These are phyloP conservation scores for Drosera spatulata DNA, from an alignment of 179 eudicot species.

Conservation along the genomic window DNA sequence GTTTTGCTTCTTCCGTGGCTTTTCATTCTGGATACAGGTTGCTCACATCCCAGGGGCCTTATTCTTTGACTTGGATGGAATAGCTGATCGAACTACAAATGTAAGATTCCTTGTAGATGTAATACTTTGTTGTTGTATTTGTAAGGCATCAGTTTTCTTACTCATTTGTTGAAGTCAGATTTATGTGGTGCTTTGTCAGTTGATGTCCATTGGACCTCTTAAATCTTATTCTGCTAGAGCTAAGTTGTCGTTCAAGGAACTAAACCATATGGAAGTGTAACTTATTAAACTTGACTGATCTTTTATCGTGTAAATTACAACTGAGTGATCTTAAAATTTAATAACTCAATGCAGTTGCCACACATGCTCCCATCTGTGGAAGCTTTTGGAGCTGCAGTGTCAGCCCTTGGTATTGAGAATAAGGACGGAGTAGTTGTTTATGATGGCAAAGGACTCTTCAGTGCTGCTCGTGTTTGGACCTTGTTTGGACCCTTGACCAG, in stretches of 20 bases:
- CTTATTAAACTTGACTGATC: not conserved
- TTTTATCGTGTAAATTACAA: not conserved
- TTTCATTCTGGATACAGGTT: slow-evolving; percentile 33
- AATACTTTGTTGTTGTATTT: not conserved
- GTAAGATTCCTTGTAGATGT: slow-evolving; percentile 36
- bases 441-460: slow-evolving; percentile 94
- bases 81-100: slow-evolving; percentile 64
- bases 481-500: too few relatives aligned
- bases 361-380: slow-evolving; percentile 97
- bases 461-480: slow-evolving; percentile 93
- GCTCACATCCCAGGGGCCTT: slow-evolving; percentile 96
- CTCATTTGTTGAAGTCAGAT: not conserved
- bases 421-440: slow-evolving; percentile 83
- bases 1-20: not conserved
- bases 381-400: slow-evolving; percentile 97
- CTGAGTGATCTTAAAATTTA: not conserved
- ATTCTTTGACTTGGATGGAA: slow-evolving; percentile 89
- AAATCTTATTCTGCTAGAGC: not conserved
- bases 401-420: slow-evolving; percentile 91
- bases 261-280: not conserved
- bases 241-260: not conserved
- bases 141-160: not conserved
- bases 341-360: slow-evolving; percentile 57
- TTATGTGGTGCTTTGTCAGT: not conserved
- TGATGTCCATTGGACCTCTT: not conserved